Base-by-base conservation (phyloP, 129 eudicot genomes). In the sunflower (Helianthus annuus) region DNA sequence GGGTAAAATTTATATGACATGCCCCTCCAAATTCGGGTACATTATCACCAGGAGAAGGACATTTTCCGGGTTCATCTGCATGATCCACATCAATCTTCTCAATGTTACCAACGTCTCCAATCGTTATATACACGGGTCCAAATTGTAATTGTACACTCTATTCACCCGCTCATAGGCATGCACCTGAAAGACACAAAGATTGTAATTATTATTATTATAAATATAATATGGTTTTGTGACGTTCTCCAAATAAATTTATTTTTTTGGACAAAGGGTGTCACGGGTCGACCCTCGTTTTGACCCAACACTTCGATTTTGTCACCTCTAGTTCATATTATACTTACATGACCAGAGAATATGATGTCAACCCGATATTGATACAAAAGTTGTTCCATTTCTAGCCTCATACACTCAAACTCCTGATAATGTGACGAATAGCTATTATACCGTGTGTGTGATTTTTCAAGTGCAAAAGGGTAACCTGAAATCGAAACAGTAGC, bases 101-200 rank as follows among this genome's bases (percentile, higher is more conserved):
- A 42, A 89, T 87, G 56, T 89, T 92, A 19, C 98, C 98, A 52
- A 96, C 98, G 66, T 92, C 98, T 77, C 98, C 98, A 48, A 92
- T 74, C 9, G 92, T 89, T 64, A 92, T 87, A 64, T 89, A 87
- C 22, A 92, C 90, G 91, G 83, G 69, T 92, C 94, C 48, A 92
- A 70, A 36, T 73, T 78, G 61, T 87, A 92, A 73, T 92, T 85
- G 70, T 89, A 92, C 57, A 92, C 96, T 79, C 98, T 82, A 49
- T 89, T 89, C 89, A 85, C 85, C 72, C 98, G 60, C 85, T 92
- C 98, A 45, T 92, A 92, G 1, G 98, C 96, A 29, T 92, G 98
- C 66, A 92, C 98, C 98, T 92, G 82, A 55, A 67, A 80, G 6
- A 45, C 57, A 10, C 14, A 70, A 51, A 56, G 10, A 54, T 64